These are phyloP conservation scores for Pittosporum tobira DNA, from an alignment of 129 eudicot genomes.

Conservation along the genomic window DNA sequence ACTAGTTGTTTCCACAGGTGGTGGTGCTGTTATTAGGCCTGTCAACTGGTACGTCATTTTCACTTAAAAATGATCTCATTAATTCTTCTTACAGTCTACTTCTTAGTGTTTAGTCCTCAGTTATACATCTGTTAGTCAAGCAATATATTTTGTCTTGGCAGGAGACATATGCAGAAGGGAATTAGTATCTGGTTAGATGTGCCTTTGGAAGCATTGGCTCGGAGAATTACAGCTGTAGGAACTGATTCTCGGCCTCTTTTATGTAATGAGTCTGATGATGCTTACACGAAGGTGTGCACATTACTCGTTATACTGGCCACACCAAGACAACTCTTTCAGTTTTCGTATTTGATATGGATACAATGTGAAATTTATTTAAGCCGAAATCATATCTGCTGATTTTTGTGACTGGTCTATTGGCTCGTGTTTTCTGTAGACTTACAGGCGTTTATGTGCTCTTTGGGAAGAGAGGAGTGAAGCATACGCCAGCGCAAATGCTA, in stretches of 20 bases:
- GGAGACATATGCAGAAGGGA: constrained; percentile 87
- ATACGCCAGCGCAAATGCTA: constrained; percentile 59
- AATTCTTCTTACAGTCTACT: not conserved
- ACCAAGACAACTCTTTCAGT: not conserved
- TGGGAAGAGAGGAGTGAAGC: constrained; percentile 74
- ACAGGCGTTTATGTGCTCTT: constrained; percentile 46
- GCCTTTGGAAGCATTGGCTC: constrained; percentile 88
- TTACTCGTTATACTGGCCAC: constrained; percentile 4
- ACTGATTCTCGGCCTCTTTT: constrained; percentile 90
- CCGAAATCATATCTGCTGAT: constrained; percentile 1
- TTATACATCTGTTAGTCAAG: constrained; percentile 1
- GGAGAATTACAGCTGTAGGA: constrained; percentile 67
- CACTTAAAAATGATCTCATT: not conserved
- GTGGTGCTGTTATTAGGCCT: constrained; percentile 97
- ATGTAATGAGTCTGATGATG: constrained; percentile 68
- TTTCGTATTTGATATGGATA: not conserved
- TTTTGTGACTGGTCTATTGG: not conserved
- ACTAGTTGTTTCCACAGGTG: constrained; percentile 83
- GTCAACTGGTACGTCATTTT: constrained; percentile 58
- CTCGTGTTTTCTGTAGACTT: constrained; percentile 37
- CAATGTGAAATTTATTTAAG: not conserved
- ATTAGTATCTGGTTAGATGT: constrained; percentile 84
- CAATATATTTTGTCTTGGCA: constrained; percentile 14
- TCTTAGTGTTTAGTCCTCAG: constrained; percentile 5
- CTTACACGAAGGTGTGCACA: constrained; percentile 52